Evolutionary conservation across 2,329 filamentous ascomycete species (phyloP).

Genomic region (Hirsutella thompsonii): DNA sequence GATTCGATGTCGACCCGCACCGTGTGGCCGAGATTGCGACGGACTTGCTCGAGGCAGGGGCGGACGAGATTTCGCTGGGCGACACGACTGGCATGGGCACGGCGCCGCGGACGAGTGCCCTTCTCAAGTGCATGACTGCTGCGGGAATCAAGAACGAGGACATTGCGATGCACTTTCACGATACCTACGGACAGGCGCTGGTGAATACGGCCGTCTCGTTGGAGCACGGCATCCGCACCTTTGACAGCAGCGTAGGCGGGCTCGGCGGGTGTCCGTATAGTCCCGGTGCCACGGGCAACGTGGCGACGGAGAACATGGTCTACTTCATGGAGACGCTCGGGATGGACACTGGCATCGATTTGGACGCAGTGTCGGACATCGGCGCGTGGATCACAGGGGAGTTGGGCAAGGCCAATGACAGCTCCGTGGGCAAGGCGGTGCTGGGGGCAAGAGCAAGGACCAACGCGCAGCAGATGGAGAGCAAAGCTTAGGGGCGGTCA

Average conservation of each 20-base stretch:
- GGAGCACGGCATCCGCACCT: conserved; percentile 64
- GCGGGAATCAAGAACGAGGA: conserved; percentile 58
- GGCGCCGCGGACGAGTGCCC: conserved; percentile 50
- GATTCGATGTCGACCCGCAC: conserved; percentile 49
- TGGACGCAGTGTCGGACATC: conserved; percentile 53
- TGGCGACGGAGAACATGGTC: conserved; percentile 73
- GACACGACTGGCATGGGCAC: conserved; percentile 90
- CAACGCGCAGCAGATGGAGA: neutral
- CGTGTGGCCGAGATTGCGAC: conserved; percentile 53
- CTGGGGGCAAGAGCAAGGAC: conserved; percentile 32
- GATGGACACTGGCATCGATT: conserved; percentile 58
- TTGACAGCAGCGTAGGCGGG: conserved; percentile 69
- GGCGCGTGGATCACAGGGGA: conserved; percentile 59
- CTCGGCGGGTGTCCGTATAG: conserved; percentile 78
- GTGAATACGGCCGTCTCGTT: conserved; percentile 69
- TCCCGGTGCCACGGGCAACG: conserved; percentile 76
- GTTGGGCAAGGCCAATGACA: conserved; percentile 50
- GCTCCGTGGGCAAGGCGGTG: conserved; percentile 54
- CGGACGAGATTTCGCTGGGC: conserved; percentile 79
- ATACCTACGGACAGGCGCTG: conserved; percentile 78
- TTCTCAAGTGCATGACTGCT: conserved; percentile 50
- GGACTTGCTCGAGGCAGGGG: conserved; percentile 69
- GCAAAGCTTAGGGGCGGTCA: too few species aligned
- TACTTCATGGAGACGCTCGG: conserved; percentile 66
- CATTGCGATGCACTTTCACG: conserved; percentile 76